Evolutionary conservation across 1,284 basidiomycete genomes (phyloP).

Genomic region (Vanrija sp.): DNA sequence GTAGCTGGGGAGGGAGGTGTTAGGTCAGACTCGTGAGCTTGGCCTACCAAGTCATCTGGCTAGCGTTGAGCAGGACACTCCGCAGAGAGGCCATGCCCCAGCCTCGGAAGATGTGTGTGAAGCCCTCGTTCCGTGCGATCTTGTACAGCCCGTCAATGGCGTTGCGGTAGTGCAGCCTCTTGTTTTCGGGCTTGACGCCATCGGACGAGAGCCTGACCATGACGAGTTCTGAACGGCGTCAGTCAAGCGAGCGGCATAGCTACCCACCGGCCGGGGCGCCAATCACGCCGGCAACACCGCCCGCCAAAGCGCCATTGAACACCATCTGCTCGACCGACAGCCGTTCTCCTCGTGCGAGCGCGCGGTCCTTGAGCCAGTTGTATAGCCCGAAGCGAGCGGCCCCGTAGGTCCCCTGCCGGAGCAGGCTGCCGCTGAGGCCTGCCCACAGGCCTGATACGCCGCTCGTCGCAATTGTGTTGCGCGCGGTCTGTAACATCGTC

Average conservation of each 20-base stretch:
- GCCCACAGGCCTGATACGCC: slow-evolving; percentile 48
- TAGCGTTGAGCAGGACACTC: slow-evolving; percentile 55
- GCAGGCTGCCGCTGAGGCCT: slow-evolving; percentile 46
- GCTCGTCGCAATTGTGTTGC: slow-evolving; percentile 60
- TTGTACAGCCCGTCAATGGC: slow-evolving; percentile 50
- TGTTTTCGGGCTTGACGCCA: slow-evolving; percentile 36
- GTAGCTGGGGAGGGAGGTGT: slow-evolving; percentile 48
- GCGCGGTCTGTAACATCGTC: slow-evolving; percentile 71
- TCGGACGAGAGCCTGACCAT: slow-evolving; percentile 45
- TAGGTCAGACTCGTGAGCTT: too few species aligned
- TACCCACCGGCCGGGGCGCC: slow-evolving; percentile 29
- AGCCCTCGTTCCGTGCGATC: slow-evolving; percentile 52
- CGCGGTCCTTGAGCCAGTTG: slow-evolving; percentile 46
- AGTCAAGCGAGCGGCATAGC: slow-evolving; percentile 53
- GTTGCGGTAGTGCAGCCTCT: slow-evolving; percentile 46
- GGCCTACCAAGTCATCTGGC: slow-evolving; percentile 59
- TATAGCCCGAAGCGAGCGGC: slow-evolving; percentile 47
- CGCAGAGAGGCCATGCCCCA: slow-evolving; percentile 70
- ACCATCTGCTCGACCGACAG: slow-evolving; percentile 12
- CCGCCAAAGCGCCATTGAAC: slow-evolving; percentile 29
- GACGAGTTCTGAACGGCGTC: slow-evolving; percentile 37
- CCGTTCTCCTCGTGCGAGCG: not conserved
- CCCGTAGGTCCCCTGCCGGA: slow-evolving; percentile 48
- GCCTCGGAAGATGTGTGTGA: slow-evolving; percentile 50
- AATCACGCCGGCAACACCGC: slow-evolving; percentile 39